These are phyloP conservation scores for Fusarium compactum DNA, from an alignment of 2,329 filamentous ascomycete genomes.

Conservation along the genomic window DNA sequence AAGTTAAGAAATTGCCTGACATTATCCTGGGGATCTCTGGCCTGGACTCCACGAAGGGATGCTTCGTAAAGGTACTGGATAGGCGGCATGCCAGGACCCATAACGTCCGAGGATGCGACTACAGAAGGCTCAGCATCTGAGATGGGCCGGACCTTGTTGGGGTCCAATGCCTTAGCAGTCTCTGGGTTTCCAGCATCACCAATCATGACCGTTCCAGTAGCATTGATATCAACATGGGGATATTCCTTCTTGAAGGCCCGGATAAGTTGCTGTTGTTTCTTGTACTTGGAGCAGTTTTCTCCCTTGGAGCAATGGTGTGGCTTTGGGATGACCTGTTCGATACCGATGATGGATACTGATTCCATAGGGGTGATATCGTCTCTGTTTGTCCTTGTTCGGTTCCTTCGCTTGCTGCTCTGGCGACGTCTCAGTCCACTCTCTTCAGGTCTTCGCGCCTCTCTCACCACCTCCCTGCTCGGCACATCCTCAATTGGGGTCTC, in stretches of 20 bases:
- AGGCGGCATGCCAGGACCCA: slow-evolving; percentile 77
- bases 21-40: slow-evolving; percentile 88
- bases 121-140: slow-evolving; percentile 85
- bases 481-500: slow-evolving; percentile 72
- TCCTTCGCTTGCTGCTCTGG: slow-evolving; percentile 57
- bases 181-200: slow-evolving; percentile 83
- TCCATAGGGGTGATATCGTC: slow-evolving; percentile 83
- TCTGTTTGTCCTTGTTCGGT: slow-evolving; percentile 55
- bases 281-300: slow-evolving; percentile 85
- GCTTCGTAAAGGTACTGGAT: slow-evolving; percentile 80
- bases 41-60: slow-evolving; percentile 75
- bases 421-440: slow-evolving; percentile 52
- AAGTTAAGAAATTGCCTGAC: slow-evolving; percentile 92
- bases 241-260: slow-evolving; percentile 80
- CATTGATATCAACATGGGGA: slow-evolving; percentile 68
- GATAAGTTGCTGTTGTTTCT: slow-evolving; percentile 82
- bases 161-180: slow-evolving; percentile 69
- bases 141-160: slow-evolving; percentile 70
- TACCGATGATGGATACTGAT: slow-evolving; percentile 90
- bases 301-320: slow-evolving; percentile 88
- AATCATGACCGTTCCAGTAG: slow-evolving; percentile 78
- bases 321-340: slow-evolving; percentile 89
- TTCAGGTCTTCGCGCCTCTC: slow-evolving; percentile 58
- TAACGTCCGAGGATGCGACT: slow-evolving; percentile 89
- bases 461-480: slow-evolving; percentile 63